A percentile compares a stretch with the other conserved stretches of the same genome.
Conservation (phyloP, 345 rosid species). For the Lepidium sativum region DNA sequence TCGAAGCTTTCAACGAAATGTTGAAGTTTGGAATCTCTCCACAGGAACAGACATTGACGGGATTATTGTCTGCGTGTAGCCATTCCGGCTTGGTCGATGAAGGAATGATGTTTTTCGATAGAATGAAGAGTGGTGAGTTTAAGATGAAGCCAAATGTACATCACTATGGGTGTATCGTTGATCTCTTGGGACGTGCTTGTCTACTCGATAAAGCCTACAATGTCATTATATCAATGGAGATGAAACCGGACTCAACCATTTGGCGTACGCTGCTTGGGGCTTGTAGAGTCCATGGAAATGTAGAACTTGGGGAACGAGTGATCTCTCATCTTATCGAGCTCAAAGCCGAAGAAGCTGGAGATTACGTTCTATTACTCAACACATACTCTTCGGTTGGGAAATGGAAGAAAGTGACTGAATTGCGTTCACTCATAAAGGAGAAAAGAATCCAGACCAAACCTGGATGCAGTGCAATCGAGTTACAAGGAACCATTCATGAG, state of each 20-base stretch:
- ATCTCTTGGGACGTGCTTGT: conserved; percentile 73
- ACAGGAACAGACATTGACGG: conserved; percentile 66
- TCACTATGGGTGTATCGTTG: conserved; percentile 80
- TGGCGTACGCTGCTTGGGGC: conserved; percentile 87
- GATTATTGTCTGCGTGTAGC: conserved; percentile 68
- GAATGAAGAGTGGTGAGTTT: conserved; percentile 32
- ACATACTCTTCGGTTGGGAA: conserved; percentile 61
- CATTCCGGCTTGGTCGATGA: conserved; percentile 65
- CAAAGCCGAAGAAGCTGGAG: conserved; percentile 80
- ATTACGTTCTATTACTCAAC: conserved; percentile 60
- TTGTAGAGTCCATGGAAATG: conserved; percentile 66
- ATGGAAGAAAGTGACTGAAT: conserved; percentile 68
- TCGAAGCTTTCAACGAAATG: conserved; percentile 60
- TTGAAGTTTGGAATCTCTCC: conserved; percentile 43
- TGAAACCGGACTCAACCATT: conserved; percentile 63
- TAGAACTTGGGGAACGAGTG: conserved; percentile 56
- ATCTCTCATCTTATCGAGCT: conserved; percentile 65
- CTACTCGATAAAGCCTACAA: conserved; percentile 55
- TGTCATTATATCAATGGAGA: conserved; percentile 49
- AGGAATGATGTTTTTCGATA: conserved; percentile 53
- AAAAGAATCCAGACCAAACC: conserved; percentile 62
- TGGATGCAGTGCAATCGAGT: conserved; percentile 51
- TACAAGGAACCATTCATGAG: conserved; percentile 57
- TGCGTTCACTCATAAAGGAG: conserved; percentile 67
- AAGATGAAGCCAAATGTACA: conserved; percentile 18